phyloP scores from a whole-genome alignment of 2,329 filamentous ascomycete species.

The Grosmannia clavigera region DNA sequence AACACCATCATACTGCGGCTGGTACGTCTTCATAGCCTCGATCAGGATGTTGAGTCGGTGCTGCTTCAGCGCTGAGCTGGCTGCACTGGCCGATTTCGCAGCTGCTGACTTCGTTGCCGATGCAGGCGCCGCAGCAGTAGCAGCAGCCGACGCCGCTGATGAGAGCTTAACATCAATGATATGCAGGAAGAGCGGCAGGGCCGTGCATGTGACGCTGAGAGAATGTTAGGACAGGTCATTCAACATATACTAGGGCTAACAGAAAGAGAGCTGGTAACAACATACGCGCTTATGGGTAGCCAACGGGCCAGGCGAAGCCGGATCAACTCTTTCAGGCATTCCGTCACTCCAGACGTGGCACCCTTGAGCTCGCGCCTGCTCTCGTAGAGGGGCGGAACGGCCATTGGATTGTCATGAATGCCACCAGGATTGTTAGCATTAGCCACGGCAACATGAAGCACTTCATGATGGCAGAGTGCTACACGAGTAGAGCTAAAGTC shows the following conservation, averaged over 20 bases:
- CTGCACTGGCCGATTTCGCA: neutral
- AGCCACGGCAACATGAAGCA: slow-evolving; percentile 25
- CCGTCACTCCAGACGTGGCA: slow-evolving; percentile 10
- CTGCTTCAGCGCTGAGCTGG: slow-evolving; percentile 26
- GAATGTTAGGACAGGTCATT: neutral
- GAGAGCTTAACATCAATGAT: slow-evolving; percentile 12
- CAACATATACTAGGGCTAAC: neutral
- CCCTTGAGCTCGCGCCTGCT: slow-evolving; percentile 11
- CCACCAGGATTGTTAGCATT: slow-evolving; percentile 21
- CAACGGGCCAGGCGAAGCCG: slow-evolving; percentile 12
- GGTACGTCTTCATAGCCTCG: slow-evolving; percentile 13
- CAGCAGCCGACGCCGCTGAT: neutral
- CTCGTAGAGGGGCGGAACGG: slow-evolving; percentile 5
- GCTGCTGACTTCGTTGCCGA: neutral
- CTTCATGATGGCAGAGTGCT: slow-evolving; percentile 12
- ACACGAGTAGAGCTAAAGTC: slow-evolving; percentile 8
- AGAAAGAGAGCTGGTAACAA: neutral
- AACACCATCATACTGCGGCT: slow-evolving; percentile 13
- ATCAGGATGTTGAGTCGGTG: slow-evolving; percentile 19
- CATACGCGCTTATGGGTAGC: slow-evolving; percentile 11
- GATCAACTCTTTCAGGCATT: slow-evolving; percentile 12
- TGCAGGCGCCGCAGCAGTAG: neutral
- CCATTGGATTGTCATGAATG: slow-evolving; percentile 4
- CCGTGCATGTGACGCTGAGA: slow-evolving; percentile 10
- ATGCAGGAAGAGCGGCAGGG: slow-evolving; percentile 11